Base-by-base conservation (phyloP, 257 asterid species). In the Nicotiana knightiana region DNA sequence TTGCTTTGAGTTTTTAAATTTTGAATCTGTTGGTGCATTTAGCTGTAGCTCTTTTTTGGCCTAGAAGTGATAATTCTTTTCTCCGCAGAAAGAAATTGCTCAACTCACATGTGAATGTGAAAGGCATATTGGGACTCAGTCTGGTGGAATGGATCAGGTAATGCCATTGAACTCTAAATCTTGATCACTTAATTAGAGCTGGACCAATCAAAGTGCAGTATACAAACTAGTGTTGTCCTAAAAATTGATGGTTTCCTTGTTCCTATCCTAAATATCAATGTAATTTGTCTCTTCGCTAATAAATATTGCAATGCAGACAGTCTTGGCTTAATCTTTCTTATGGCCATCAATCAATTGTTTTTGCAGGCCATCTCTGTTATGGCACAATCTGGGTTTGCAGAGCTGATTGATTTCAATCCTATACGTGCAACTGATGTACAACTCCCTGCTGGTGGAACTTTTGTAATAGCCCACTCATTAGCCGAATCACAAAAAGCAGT, bases 91-190 rank as follows among this genome's bases (percentile, higher is more conserved):
- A 92, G 99, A 94, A 82, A 92, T 96, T 85, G 98, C 99, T 86
- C 97, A 94, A 86, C 94, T 96, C 73, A 92, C 98, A 11, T 96
- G 98, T 67, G 98, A 90, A 82, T 96, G 99, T 82, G 99, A 96
- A 88, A 89, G 98, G 85, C 97, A 94, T 84, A 94, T 96, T 57
- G 99, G 98, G 55, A 96, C 99, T 43, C 98, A 93, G 83, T 96
- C 99, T 82, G 99, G 98, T 87, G 99, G 99, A 85, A 96, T 96
- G 99, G 99, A 96, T 86, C 99, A 93, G 97, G 99, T 96, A 87
- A 82, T 61, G 81, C 18, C 24, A 77, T 62, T 17, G n/a, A 37
- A 70, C n/a, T 83, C 83, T 63, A 26, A 32, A 9, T 82, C 51
- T 77, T 33, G 79, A 53, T 70, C 57, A 13, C 21, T 71, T 71